These are phyloP conservation scores for Zygotorulaspora danielsina DNA, from an alignment of 805 yeast genomes.

Conservation along the genomic window DNA sequence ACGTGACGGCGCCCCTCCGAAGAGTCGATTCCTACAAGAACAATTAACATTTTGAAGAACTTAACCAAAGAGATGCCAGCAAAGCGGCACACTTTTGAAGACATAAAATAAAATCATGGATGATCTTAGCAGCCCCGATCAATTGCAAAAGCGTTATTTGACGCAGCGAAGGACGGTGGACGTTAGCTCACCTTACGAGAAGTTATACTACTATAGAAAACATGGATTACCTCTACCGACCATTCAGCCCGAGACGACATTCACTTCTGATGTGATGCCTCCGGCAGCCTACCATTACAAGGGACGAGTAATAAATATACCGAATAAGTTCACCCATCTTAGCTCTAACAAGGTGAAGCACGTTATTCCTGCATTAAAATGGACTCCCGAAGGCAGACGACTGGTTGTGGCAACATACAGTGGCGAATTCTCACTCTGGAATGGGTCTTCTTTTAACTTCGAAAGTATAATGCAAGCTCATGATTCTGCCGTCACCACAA, in stretches of 20 bases:
- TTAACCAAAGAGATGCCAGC: too few relatives aligned
- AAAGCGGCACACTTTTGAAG: too few relatives aligned
- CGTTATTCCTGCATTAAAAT: slow-evolving; percentile 80
- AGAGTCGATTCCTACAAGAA: too few relatives aligned
- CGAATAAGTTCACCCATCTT: slow-evolving; percentile 82
- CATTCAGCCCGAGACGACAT: slow-evolving; percentile 33
- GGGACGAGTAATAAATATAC: slow-evolving; percentile 49
- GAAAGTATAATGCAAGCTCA: slow-evolving; percentile 99
- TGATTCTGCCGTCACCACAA: slow-evolving; percentile 77
- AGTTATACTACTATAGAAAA: slow-evolving; percentile 25
- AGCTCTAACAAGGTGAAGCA: slow-evolving; percentile 89
- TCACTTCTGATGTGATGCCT: slow-evolving; percentile 30
- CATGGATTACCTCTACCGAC: slow-evolving; percentile 30
- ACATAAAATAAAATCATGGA: too few relatives aligned
- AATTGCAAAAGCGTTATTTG: slow-evolving; percentile 27
- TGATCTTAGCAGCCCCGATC: slow-evolving; percentile 12
- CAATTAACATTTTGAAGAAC: too few relatives aligned
- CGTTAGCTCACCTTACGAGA: slow-evolving; percentile 31
- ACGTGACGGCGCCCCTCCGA: too few relatives aligned
- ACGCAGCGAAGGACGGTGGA: slow-evolving; percentile 35
- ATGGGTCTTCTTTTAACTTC: slow-evolving; percentile 89
- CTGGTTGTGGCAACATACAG: slow-evolving; percentile 83
- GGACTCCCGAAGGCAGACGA: slow-evolving; percentile 97
- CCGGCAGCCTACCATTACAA: slow-evolving; percentile 26
- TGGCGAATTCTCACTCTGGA: slow-evolving; percentile 97